Base-by-base conservation (phyloP, 2,329 filamentous ascomycete genomes). In the Botrytis elliptica region DNA sequence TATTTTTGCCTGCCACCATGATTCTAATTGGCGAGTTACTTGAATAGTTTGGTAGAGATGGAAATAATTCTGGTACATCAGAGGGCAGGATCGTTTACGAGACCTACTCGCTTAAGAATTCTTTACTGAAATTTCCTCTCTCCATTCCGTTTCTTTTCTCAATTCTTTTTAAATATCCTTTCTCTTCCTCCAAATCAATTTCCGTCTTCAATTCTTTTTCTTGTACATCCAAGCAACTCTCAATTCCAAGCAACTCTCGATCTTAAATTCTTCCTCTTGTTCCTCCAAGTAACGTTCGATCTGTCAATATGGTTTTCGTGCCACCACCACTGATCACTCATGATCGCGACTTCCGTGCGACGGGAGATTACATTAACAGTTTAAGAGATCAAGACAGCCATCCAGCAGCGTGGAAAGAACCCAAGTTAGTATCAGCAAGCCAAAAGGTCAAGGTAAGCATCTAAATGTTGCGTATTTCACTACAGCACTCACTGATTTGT, bases 231-330 rank as follows among this genome's bases (percentile, higher is more conserved):
- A 25, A 5, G 0, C 0, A 0, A 49, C 9, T 12, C 22, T 49
- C 25, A 4, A 8, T 46, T 20, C 18, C 44, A 44, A 20, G 0
- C 2, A 6, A 46, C 7, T 22, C 20, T 46, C 46, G 8, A 6
- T 52, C 22, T 52, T n/a, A 0, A n/a, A 52, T n/a, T n/a, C 1
- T 6, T n/a, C 25, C 3, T 14, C 10, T 52, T 14, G 1, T 0
- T 1, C 10, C 25, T 52, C 10, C 46, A 52, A 4, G 4, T 1
- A 4, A 6, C 49, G 12, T 14, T 16, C 10, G 25, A 52, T 52
- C 49, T n/a, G 0, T n/a, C 2, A 14, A 52, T 1, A 52, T 52
- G 49, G 12, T 1, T 14, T 52, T n/a, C 0, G 25, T 52, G 1
- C 25, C 49, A n/a, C 49, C 49, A 52, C 49, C 49, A 2, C 5